Evolutionary conservation across 2,329 filamentous ascomycete species (phyloP).

Genomic region (Fonsecaea erecta): DNA sequence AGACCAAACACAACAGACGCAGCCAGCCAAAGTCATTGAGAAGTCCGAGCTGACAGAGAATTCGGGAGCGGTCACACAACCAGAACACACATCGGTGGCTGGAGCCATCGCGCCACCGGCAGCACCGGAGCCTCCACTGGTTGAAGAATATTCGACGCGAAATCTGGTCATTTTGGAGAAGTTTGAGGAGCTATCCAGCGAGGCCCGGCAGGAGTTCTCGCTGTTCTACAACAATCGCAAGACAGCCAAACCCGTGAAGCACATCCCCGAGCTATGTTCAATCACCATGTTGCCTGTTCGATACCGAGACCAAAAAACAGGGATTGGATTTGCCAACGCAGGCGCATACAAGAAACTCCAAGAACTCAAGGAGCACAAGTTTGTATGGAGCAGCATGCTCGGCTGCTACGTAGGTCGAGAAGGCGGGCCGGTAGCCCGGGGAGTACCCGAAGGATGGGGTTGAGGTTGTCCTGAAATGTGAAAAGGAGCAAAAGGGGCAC

Average conservation of each 20-base stretch:
- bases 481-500: neutral
- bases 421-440: constrained; percentile 60
- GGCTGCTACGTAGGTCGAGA: constrained; percentile 79
- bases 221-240: constrained; percentile 62
- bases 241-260: constrained; percentile 54
- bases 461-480: constrained; percentile 45
- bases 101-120: neutral
- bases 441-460: constrained; percentile 73
- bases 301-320: constrained; percentile 84
- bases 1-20: neutral
- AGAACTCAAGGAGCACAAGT: constrained; percentile 79
- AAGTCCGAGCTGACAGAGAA: neutral
- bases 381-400: constrained; percentile 79
- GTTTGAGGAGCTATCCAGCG: constrained; percentile 61
- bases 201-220: constrained; percentile 57
- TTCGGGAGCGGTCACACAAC: neutral
- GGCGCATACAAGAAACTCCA: constrained; percentile 68
- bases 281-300: constrained; percentile 81
- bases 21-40: neutral
- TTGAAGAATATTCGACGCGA: constrained; percentile 58
- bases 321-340: constrained; percentile 77
- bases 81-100: neutral
- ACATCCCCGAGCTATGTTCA: constrained; percentile 65
- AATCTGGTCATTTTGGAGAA: constrained; percentile 64
- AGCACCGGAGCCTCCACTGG: constrained; percentile 26